Evolutionary conservation across 148 eudicot species (phyloP).

Genomic region (Beta vulgaris): DNA sequence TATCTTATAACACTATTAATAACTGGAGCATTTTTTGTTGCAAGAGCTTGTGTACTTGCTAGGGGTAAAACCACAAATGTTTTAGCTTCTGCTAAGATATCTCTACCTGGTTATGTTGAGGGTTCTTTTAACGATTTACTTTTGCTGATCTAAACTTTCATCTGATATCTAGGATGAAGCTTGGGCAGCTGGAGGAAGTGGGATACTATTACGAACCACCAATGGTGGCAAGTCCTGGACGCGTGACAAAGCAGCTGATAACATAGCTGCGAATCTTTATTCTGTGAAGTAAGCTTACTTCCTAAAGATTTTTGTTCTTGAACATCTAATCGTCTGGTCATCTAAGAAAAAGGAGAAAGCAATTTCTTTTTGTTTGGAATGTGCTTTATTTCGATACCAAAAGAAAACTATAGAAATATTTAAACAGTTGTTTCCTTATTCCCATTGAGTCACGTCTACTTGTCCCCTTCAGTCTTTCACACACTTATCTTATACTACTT

Average conservation of each 20-base stretch:
- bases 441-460: background rate
- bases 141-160: background rate
- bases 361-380: background rate
- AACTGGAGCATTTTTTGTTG: background rate
- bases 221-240: slow-evolving; percentile 95
- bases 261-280: slow-evolving; percentile 97
- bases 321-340: background rate
- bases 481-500: no score
- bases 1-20: background rate
- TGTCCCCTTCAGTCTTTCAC: background rate
- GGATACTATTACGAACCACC: slow-evolving; percentile 78
- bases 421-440: background rate
- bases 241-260: slow-evolving; percentile 98
- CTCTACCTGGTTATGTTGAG: background rate
- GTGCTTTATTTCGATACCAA: background rate
- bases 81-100: background rate
- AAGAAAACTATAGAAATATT: background rate
- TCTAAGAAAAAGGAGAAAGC: background rate
- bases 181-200: slow-evolving; percentile 99
- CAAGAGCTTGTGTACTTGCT: background rate
- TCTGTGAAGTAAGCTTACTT: slow-evolving; percentile 74
- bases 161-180: slow-evolving; percentile 73
- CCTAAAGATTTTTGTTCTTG: background rate
- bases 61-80: background rate
- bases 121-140: background rate